phyloP scores from a whole-genome alignment of 768 basidiomycete species.

The Cyclocybe cylindracea region DNA sequence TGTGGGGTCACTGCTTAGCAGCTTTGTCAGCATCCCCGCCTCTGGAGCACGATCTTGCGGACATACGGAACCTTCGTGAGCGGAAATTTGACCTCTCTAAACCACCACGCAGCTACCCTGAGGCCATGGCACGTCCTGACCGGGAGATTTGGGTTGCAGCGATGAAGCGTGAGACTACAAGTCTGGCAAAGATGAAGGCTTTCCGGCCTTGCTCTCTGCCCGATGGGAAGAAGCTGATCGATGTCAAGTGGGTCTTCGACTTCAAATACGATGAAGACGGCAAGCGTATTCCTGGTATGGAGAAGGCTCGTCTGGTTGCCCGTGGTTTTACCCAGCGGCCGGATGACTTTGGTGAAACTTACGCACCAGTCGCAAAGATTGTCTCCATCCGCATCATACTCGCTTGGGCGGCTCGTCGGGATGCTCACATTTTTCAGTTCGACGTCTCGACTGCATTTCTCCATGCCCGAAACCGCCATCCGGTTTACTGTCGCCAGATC shows the following conservation, averaged over 20 bases:
- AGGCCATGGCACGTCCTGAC: conserved; percentile 18
- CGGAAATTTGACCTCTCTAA: too few species aligned
- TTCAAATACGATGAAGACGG: too few species aligned
- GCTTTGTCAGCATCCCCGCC: not conserved
- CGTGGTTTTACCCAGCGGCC: too few species aligned
- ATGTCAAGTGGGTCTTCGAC: conserved; percentile 34
- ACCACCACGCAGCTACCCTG: too few species aligned
- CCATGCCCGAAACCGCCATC: conserved; percentile 1
- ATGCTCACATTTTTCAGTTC: conserved; percentile 4
- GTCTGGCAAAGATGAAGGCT: conserved; percentile 21
- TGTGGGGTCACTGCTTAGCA: too few species aligned
- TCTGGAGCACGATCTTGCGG: conserved; percentile 15
- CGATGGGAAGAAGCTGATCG: conserved; percentile 25
- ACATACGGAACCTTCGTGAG: conserved; percentile 16
- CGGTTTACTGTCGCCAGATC: conserved; percentile 6
- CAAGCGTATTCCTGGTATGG: too few species aligned
- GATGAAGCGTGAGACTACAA: conserved; percentile 20
- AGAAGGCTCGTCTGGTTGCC: too few species aligned
- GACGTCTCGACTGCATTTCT: conserved; percentile 11
- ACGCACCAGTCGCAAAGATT: conserved; percentile 10
- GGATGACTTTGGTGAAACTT: conserved; percentile 5
- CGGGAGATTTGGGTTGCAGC: conserved; percentile 20
- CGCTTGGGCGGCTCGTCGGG: not conserved
- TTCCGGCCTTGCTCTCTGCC: conserved; percentile 25
- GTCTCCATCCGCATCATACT: conserved; percentile 2